phyloP scores from a whole-genome alignment of 1,284 basidiomycete species.

The Lentinus polychrous region DNA sequence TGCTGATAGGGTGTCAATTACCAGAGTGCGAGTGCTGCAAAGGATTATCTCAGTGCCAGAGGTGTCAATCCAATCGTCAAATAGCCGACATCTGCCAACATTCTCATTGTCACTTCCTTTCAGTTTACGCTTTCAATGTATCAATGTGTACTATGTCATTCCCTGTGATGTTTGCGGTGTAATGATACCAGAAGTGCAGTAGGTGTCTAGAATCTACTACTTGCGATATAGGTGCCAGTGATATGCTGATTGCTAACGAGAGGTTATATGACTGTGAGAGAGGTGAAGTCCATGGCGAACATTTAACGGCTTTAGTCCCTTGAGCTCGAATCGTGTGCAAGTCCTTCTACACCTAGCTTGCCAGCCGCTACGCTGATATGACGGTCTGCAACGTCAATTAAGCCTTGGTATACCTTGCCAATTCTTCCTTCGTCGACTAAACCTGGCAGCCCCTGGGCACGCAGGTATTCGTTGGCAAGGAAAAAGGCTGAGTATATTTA shows the following conservation, averaged over 20 bases:
- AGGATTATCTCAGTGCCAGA: constrained; percentile 41
- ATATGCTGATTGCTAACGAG: no score
- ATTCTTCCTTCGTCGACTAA: constrained; percentile 9
- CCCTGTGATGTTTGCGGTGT: no score
- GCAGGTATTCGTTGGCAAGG: constrained; percentile 19
- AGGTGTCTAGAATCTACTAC: no score
- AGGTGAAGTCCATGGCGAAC: no score
- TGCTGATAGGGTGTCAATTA: background rate
- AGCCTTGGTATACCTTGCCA: constrained; percentile 6
- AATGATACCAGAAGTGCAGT: no score
- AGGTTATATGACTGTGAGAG: no score
- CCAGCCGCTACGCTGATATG: constrained; percentile 12
- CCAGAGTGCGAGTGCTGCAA: constrained; percentile 39
- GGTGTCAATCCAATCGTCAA: constrained; percentile 48
- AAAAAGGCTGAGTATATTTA: constrained; percentile 15
- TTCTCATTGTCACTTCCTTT: no score
- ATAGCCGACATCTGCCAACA: constrained; percentile 14
- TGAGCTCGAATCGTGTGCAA: background rate
- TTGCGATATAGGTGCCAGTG: no score
- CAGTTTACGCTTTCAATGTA: no score
- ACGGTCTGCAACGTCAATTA: constrained; percentile 11
- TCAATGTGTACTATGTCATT: no score
- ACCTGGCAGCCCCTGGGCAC: constrained; percentile 14
- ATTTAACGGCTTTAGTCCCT: no score
- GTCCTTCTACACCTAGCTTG: constrained; percentile 9